Conservation (phyloP, 2,329 filamentous ascomycete species). For the Bipolaris sorokiniana region DNA sequence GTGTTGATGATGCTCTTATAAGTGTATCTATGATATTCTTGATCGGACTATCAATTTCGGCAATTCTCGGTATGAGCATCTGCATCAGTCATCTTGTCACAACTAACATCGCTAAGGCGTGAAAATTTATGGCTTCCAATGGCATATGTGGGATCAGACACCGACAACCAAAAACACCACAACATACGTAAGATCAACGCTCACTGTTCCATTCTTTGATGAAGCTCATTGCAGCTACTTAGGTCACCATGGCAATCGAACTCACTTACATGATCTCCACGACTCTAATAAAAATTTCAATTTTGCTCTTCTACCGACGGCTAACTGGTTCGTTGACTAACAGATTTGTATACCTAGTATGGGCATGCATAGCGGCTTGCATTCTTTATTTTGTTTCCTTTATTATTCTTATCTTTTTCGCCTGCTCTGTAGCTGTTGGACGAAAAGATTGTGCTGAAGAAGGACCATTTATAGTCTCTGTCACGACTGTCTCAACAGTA, state of each 20-base stretch:
- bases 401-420: neutral
- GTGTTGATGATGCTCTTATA: neutral
- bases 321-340: neutral
- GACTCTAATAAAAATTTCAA: constrained; percentile 38
- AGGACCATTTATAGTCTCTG: neutral
- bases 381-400: neutral
- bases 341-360: neutral
- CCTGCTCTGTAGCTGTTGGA: neutral
- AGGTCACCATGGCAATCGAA: constrained; percentile 3
- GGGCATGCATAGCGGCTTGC: neutral
- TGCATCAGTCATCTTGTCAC: neutral
- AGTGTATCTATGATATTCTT: neutral
- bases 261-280: constrained; percentile 21
- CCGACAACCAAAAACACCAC: neutral
- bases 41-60: neutral
- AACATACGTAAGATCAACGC: neutral
- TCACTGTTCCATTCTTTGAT: neutral
- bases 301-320: constrained; percentile 22
- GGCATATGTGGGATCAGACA: neutral
- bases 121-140: neutral
- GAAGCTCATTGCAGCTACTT: neutral
- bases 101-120: neutral
- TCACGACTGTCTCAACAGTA: neutral
- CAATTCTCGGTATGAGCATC: neutral
- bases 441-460: neutral